Evolutionary conservation across 306 rosid species (phyloP), one percentile per base, ranked within the genome.

Genomic region (Crotalaria pallida): DNA sequence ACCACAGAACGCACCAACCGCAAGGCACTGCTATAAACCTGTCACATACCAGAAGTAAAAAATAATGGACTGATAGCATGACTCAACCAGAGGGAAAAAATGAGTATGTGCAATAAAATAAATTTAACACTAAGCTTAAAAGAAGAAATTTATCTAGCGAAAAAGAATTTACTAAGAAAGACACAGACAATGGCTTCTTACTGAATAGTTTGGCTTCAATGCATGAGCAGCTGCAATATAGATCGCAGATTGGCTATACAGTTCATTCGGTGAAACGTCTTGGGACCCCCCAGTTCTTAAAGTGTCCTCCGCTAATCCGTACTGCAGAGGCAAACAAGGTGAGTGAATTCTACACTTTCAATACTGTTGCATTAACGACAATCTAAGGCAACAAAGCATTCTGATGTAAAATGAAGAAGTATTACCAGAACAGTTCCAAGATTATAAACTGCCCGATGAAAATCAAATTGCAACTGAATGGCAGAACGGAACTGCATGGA

Each of bases 181-280:
- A 29, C 55, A 43, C 7, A 71, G 48, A 40, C 55, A 55, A 41
- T 23, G 45, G 31, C 68, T 47, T 67, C 90, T 81, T 85, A 94
- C 99, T 44, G 92, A 89, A 84, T 95, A 94, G 72, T 73, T 94
- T 58, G 99, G 92, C 80, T 91, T 94, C 84, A 94, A 77, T 47
- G 99, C 96, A 86, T 94, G 99, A 62, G 99, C 96, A 84, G 99
- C 96, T 29, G 97, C 97, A 77, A 95, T 95, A 82, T 95, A 91
- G 78, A 95, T 94, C 21, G 99, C 99, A 47, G 99, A 95, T 83
- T 95, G 99, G 85, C 99, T 88, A 86, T 95, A 95, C 81, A 91
- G 41, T 74, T 95, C 99, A 82, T 91, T 83, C 17, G 99, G 92
- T 34, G 96, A 85, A 84, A 86, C 92, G 51, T 94, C 96, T 79